Evolutionary conservation across 306 rosid species (phyloP), one percentile per base, ranked within the genome.

Genomic region (Castanospermum australe): DNA sequence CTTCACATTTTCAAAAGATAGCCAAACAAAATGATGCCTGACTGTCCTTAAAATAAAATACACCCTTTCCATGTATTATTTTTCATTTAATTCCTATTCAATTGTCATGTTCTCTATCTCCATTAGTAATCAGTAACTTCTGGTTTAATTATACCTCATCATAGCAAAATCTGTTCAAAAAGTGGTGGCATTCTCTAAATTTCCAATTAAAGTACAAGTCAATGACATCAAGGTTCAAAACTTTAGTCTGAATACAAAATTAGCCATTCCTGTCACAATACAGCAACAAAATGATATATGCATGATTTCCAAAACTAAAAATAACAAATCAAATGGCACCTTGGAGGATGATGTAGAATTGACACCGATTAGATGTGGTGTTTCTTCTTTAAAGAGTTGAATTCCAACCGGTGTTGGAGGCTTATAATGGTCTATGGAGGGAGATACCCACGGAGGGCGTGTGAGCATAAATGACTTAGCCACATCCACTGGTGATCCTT

Each of bases 371-470:
- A 87, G 84, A 88, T 79, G 81, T 50, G 94, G 83, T 64, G 93
- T 86, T 84, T 90, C 97, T 59, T 88, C 96, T 18, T 81, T 84
- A 44, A 87, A 90, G 39, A 88, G 97, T 30, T 84, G 93, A 73
- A 88, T 70, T 77, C 92, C 89, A 17, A 67, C 32, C 6, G 86
- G 75, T n/a, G 95, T 83, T 32, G 84, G 71, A 83, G 94, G 84
- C 72, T 83, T 86, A 33, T 73, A 80, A 73, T 86, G 88, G 81
- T 83, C 85, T 21, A 78, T 33, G 70, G 97, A 86, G 69, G 97
- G 94, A 84, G 98, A 93, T 8, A 96, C 86, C 99, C 99, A 96
- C 20, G 87, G 88, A 73, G 98, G 98, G 15, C 88, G 98, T 73
- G 90, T 59, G 11, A 78, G 88, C 98, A 96, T 96, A 79, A 91